Conservation (phyloP, 2,329 filamentous ascomycete genomes). For the Whalleya microplaca region DNA sequence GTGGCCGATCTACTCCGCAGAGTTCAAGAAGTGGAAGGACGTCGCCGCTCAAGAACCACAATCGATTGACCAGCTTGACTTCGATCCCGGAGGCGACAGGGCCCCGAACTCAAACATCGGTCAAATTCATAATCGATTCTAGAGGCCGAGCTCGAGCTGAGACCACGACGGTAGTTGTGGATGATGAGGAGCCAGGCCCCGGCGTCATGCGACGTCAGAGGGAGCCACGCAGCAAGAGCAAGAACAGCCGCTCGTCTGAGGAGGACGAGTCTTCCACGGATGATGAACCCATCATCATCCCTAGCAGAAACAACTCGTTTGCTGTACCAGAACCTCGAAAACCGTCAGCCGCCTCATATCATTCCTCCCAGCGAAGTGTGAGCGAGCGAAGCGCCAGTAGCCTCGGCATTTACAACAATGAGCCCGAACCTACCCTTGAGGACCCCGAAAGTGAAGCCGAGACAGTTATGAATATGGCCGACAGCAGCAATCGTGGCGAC, state of each 20-base stretch:
- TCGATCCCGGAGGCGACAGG: constrained; percentile 61
- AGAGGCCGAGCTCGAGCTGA: constrained; percentile 62
- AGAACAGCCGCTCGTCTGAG: constrained; percentile 51
- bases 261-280: constrained; percentile 62
- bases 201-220: constrained; percentile 25
- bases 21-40: constrained; percentile 49
- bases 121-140: constrained; percentile 67
- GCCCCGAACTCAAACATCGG: constrained; percentile 55
- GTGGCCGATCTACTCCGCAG: constrained; percentile 39
- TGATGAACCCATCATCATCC: constrained; percentile 68
- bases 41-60: constrained; percentile 58
- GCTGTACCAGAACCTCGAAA: constrained; percentile 57
- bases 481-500: constrained; percentile 50
- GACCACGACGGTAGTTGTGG: constrained; percentile 48
- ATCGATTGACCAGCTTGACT: constrained; percentile 54
- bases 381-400: constrained; percentile 55
- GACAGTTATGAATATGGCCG: constrained; percentile 55
- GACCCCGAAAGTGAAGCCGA: constrained; percentile 63
- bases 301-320: constrained; percentile 63
- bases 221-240: constrained; percentile 20
- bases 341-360: constrained; percentile 49
- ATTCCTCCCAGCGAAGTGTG: constrained; percentile 50
- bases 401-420: constrained; percentile 42
- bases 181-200: constrained; percentile 31
- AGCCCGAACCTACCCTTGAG: constrained; percentile 35